These are phyloP conservation scores for Samsoniella hepiali DNA, from an alignment of 2,329 filamentous ascomycete genomes.

Conservation along the genomic window DNA sequence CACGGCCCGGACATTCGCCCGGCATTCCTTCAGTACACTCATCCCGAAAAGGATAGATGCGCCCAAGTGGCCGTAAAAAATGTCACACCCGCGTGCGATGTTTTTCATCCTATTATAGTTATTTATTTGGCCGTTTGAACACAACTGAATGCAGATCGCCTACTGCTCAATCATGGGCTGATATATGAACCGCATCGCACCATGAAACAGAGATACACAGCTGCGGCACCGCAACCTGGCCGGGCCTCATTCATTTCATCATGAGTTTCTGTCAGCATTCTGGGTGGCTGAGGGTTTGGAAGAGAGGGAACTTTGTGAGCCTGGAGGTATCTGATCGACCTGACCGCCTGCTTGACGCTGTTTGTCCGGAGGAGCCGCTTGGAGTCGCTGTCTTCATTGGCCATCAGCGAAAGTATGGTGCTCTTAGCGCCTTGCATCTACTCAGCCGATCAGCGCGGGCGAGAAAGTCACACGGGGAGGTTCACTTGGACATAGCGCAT, in stretches of 20 bases:
- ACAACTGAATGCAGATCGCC: neutral
- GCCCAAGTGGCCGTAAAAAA: neutral
- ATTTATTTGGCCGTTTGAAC: neutral
- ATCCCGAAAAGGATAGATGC: too few species aligned
- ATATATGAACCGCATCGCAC: neutral
- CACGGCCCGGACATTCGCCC: too few species aligned
- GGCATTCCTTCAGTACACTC: too few species aligned
- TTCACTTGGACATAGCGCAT: conserved; percentile 1
- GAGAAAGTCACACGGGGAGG: conserved; percentile 6
- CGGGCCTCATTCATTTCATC: neutral
- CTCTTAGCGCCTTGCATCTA: neutral
- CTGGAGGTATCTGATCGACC: conserved; percentile 17
- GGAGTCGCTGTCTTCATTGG: conserved; percentile 7
- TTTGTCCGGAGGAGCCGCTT: conserved; percentile 8
- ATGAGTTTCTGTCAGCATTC: conserved; percentile 17
- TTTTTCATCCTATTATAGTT: too few species aligned
- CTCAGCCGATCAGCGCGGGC: neutral
- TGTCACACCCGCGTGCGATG: too few species aligned
- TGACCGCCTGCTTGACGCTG: conserved; percentile 8
- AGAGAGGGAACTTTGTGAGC: neutral
- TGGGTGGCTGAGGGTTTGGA: conserved; percentile 10
- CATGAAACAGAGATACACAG: neutral
- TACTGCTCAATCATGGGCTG: neutral
- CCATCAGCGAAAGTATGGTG: conserved; percentile 7
- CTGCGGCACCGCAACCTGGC: neutral